Percentiles rank a stretch among this genome's conserved stretches.
Conservation (phyloP, 495 filamentous ascomycete species). For the Poronia punctata region DNA sequence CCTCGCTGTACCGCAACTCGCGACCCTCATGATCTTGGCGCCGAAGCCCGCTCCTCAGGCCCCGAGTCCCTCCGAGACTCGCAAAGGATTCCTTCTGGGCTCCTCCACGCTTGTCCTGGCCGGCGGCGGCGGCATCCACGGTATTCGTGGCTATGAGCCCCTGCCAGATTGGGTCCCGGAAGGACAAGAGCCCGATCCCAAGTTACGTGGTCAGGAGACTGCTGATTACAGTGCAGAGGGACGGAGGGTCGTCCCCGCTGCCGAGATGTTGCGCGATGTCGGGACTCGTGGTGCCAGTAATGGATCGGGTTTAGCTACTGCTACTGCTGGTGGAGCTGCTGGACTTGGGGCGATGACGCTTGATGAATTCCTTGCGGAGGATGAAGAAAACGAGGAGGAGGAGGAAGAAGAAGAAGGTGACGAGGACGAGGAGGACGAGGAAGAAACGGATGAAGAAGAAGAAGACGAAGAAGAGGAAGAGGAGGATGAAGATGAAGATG, state of each 20-base stretch:
- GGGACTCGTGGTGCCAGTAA: constrained; percentile 39
- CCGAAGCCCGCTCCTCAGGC: constrained; percentile 89
- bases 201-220: constrained; percentile 51
- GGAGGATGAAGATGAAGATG: constrained; percentile 35
- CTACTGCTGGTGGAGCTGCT: constrained; percentile 40
- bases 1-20: constrained; percentile 73
- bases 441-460: constrained; percentile 43
- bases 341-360: constrained; percentile 59
- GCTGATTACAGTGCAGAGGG: constrained; percentile 31
- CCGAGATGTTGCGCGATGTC: constrained; percentile 56
- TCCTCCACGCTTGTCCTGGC: constrained; percentile 80
- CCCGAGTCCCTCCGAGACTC: constrained; percentile 73
- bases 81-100: constrained; percentile 69
- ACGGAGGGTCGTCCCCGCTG: constrained; percentile 48
- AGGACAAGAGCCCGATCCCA: constrained; percentile 71
- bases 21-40: constrained; percentile 80
- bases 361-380: constrained; percentile 83
- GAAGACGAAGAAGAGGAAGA: constrained; percentile 22
- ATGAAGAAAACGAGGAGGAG: constrained; percentile 32
- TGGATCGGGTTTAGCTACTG: constrained; percentile 7
- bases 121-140: constrained; percentile 60
- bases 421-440: constrained; percentile 46
- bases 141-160: constrained; percentile 66
- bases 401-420: constrained; percentile 42
- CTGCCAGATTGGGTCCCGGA: constrained; percentile 78